Base-by-base conservation (phyloP, 2,329 filamentous ascomycete genomes). In the Canariomyces notabilis region DNA sequence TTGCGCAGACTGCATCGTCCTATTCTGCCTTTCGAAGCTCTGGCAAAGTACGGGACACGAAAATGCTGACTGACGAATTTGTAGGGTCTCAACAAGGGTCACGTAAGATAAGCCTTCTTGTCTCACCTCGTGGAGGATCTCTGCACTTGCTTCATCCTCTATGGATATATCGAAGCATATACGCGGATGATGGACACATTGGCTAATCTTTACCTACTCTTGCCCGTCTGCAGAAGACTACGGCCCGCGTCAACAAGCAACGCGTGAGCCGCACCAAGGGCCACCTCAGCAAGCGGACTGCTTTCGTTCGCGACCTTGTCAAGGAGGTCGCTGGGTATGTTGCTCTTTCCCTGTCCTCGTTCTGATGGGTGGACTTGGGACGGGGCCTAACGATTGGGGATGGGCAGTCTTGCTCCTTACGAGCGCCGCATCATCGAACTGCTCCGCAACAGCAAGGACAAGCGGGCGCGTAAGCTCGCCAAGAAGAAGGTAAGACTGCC, bases 361-460 rank as follows among this genome's bases (percentile, higher is more conserved):
- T 21, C 22, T 42, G n/a, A 18, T 23, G 18, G 16, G 15, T 41
- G 15, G 29, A 22, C 21, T 38, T 34, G 36, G 5, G 8, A 31
- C 12, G 34, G 33, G 4, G 11, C 22, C 51, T 54, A 46, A 51
- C 37, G 9, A 14, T 20, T n/a, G n/a, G 4, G 12, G 26, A 4
- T n/a, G 6, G 39, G 50, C 51, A 85, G 87, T 69, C 86, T 93
- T 63, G 88, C 88, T 63, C 88, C 88, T 67, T 94, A 98, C 74
- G 93, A 98, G 85, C 93, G 93, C 75, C 90, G 93, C 71, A 88
- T 98, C 65, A 95, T 98, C 71, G 93, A 98, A 83, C 80, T 98
- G 71, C 87, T 98, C 76, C 89, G 93, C 67, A 98, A 98, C 87
- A 85, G 82, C 80, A 95, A 95, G 81, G 93, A 98, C 77, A 97